These are phyloP conservation scores for Oryza officinalis DNA, from an alignment of 176 grass and related monocot species.

Conservation along the genomic window DNA sequence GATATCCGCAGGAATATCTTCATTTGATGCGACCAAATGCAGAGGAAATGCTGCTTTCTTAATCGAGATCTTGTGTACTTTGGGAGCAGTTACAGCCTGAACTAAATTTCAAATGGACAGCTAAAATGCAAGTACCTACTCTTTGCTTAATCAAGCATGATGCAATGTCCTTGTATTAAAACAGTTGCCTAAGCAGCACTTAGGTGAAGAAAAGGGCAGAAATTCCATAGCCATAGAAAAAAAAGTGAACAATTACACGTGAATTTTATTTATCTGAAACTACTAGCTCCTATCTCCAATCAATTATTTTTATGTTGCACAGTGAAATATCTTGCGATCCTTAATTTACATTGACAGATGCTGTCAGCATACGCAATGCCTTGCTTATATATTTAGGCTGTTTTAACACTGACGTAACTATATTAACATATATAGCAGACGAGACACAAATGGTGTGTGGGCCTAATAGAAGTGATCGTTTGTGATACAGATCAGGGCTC, in stretches of 20 bases:
- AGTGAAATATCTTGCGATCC: too few relatives aligned
- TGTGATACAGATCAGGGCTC: background rate
- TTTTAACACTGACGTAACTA: background rate
- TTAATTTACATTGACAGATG: background rate
- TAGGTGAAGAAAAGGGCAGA: background rate
- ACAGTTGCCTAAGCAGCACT: background rate
- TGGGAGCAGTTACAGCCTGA: background rate
- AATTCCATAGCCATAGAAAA: background rate
- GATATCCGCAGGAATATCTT: background rate
- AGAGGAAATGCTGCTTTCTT: background rate
- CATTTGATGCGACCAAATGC: background rate
- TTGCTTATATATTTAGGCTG: background rate
- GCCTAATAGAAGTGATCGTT: background rate
- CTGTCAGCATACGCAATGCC: background rate
- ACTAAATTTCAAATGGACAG: background rate
- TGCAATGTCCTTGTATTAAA: background rate
- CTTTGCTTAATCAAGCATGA: background rate
- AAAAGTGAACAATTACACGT: background rate
- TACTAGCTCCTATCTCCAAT: background rate
- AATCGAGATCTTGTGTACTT: background rate
- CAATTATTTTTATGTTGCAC: too few relatives aligned
- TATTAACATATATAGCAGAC: background rate
- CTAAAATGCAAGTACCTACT: background rate
- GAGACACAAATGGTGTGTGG: background rate
- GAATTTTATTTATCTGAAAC: background rate